Conservation (phyloP, 1,284 basidiomycete species). For the Cutaneotrichosporon mucoides region DNA sequence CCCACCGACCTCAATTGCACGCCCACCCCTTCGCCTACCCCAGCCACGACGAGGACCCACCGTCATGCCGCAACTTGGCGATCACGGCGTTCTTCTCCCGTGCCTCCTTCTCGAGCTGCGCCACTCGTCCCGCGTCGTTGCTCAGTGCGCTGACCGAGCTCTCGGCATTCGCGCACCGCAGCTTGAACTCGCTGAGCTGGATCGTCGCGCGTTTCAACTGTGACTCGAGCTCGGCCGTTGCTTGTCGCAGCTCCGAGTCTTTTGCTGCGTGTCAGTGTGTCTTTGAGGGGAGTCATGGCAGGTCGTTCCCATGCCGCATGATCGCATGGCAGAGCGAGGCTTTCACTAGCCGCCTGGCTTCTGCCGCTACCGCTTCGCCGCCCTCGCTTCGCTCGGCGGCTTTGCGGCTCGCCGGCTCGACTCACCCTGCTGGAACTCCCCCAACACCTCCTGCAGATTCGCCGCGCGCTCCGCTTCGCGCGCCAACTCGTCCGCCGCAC, state of each 20-base stretch:
- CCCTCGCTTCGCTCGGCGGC: neutral
- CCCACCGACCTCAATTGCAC: no score
- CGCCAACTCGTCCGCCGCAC: conserved; percentile 58
- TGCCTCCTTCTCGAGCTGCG: conserved; percentile 76
- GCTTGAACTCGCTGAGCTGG: conserved; percentile 77
- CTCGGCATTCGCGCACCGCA: conserved; percentile 78
- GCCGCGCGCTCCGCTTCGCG: conserved; percentile 68
- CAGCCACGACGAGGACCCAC: conserved; percentile 50
- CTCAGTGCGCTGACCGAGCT: conserved; percentile 66
- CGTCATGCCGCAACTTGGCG: conserved; percentile 89
- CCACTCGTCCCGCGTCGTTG: conserved; percentile 61
- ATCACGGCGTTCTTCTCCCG: conserved; percentile 92
- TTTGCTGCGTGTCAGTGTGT: conserved; percentile 46
- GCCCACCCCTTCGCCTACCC: no score
- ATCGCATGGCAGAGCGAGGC: neutral
- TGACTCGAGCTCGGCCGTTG: conserved; percentile 73
- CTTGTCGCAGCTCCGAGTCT: conserved; percentile 59
- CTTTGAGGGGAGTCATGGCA: neutral
- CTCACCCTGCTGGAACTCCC: conserved; percentile 89
- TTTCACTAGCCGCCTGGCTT: neutral
- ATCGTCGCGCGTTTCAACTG: conserved; percentile 67
- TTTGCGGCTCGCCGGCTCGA: conserved; percentile 1
- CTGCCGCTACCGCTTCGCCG: no score
- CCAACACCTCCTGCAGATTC: conserved; percentile 86
- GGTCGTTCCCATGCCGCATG: neutral